Evolutionary conservation across 139 green algal genomes (phyloP).

Genomic region (Tetradesmus obliquus): DNA sequence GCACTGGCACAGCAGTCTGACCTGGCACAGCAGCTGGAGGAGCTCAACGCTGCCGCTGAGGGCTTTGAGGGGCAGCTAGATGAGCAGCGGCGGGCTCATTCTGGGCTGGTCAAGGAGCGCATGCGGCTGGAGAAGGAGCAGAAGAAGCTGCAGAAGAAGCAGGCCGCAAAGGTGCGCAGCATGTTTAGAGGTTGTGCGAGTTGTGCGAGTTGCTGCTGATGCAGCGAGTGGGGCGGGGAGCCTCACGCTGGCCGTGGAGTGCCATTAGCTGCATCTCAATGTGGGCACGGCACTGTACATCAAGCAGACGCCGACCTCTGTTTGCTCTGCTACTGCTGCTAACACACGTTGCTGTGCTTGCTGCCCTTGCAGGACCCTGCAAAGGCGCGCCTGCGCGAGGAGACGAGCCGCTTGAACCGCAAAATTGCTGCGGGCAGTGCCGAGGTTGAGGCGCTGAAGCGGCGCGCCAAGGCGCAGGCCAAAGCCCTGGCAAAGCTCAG

Average conservation of each 20-base stretch:
- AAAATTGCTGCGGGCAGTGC: conserved; percentile 59
- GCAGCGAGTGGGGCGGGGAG: not conserved
- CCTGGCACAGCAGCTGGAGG: conserved; percentile 36
- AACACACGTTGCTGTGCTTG: not conserved
- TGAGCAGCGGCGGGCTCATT: conserved; percentile 41
- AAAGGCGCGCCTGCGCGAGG: conserved; percentile 63
- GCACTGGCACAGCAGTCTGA: conserved; percentile 55
- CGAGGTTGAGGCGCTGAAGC: conserved; percentile 56
- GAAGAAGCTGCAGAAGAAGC: conserved; percentile 77
- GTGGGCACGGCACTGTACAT: not conserved
- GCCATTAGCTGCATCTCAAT: not conserved
- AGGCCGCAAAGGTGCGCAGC: conserved; percentile 70
- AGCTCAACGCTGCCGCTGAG: not conserved
- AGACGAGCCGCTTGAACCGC: conserved; percentile 61
- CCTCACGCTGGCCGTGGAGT: not conserved
- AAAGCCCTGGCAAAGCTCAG: conserved; percentile 51
- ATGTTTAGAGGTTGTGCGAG: no score
- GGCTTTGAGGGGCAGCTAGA: conserved; percentile 44
- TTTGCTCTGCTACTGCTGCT: not conserved
- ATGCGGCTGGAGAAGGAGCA: conserved; percentile 81
- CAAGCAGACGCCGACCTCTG: no score
- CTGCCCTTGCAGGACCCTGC: conserved; percentile 38
- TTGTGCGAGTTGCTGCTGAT: not conserved
- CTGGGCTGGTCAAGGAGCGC: conserved; percentile 54
- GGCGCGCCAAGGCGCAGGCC: conserved; percentile 49